Conservation (phyloP, 2,329 filamentous ascomycete species). For the Chrysoporthe puriensis region DNA sequence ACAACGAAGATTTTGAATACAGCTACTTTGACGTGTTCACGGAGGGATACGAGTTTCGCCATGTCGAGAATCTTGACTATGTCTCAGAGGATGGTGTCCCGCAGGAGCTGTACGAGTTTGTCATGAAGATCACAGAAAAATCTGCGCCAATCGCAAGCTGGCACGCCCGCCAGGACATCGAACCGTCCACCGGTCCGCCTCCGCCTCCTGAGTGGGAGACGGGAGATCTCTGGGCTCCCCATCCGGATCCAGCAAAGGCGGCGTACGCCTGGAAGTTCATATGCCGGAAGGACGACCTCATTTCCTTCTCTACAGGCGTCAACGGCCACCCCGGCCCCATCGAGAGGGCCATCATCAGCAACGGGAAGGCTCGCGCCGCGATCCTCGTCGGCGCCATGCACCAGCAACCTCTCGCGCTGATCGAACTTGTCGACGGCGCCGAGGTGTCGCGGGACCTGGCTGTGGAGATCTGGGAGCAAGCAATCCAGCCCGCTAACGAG, state of each 20-base stretch:
- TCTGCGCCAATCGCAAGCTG: slow-evolving; percentile 28
- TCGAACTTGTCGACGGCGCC: slow-evolving; percentile 26
- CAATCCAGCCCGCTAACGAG: slow-evolving; percentile 30
- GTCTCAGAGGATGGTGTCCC: slow-evolving; percentile 22
- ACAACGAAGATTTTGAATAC: slow-evolving; percentile 31
- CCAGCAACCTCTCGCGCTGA: slow-evolving; percentile 30
- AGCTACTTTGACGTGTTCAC: slow-evolving; percentile 30
- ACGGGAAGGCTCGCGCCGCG: slow-evolving; percentile 23
- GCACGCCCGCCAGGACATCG: slow-evolving; percentile 28
- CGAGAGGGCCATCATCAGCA: slow-evolving; percentile 27
- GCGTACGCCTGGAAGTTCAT: slow-evolving; percentile 31
- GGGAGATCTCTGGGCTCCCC: slow-evolving; percentile 34
- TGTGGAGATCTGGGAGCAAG: slow-evolving; percentile 27
- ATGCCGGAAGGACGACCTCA: slow-evolving; percentile 35
- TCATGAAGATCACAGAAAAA: slow-evolving; percentile 25
- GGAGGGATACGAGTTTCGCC: slow-evolving; percentile 29
- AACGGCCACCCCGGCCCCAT: slow-evolving; percentile 31
- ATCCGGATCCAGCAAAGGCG: slow-evolving; percentile 32
- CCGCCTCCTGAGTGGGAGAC: slow-evolving; percentile 28
- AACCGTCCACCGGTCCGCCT: slow-evolving; percentile 15
- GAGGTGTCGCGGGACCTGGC: slow-evolving; percentile 19
- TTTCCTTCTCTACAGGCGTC: slow-evolving; percentile 31
- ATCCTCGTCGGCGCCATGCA: slow-evolving; percentile 30
- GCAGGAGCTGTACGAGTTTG: slow-evolving; percentile 31
- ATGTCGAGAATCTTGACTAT: slow-evolving; percentile 26